Evolutionary conservation across 2,329 filamentous ascomycete species (phyloP).

Genomic region (Penicillium sp.): DNA sequence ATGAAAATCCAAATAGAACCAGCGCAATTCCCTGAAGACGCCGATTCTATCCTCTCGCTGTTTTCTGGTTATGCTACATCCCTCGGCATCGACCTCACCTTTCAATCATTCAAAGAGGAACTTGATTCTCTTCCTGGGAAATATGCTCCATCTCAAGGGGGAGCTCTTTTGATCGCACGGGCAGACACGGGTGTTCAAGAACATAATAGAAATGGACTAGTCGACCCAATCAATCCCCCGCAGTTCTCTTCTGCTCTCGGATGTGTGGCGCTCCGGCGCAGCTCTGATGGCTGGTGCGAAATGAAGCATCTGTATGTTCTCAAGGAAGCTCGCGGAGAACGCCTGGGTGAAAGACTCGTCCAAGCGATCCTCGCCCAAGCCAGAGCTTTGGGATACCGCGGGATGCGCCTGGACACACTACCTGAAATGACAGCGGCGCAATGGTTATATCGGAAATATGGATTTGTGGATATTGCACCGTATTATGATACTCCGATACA

Average conservation of each 20-base stretch:
- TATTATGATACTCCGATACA: slow-evolving; percentile 58
- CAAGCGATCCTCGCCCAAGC: slow-evolving; percentile 47
- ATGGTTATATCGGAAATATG: slow-evolving; percentile 48
- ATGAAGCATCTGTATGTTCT: slow-evolving; percentile 58
- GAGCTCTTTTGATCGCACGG: slow-evolving; percentile 50
- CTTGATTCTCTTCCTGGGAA: slow-evolving; percentile 54
- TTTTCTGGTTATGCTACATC: slow-evolving; percentile 45
- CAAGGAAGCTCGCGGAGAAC: slow-evolving; percentile 48
- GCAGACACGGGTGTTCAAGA: not conserved
- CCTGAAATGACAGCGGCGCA: slow-evolving; percentile 51
- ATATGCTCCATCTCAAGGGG: slow-evolving; percentile 47
- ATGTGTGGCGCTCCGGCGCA: slow-evolving; percentile 51
- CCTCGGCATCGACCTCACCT: slow-evolving; percentile 55
- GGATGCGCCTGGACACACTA: slow-evolving; percentile 57
- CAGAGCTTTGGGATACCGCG: slow-evolving; percentile 48
- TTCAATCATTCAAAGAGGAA: slow-evolving; percentile 56
- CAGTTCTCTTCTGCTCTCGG: slow-evolving; percentile 37
- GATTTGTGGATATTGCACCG: slow-evolving; percentile 51
- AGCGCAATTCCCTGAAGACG: slow-evolving; percentile 44
- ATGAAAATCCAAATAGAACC: slow-evolving; percentile 31
- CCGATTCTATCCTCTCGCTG: slow-evolving; percentile 41
- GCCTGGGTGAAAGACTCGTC: slow-evolving; percentile 50
- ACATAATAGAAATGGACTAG: not conserved
- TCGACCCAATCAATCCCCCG: not conserved
- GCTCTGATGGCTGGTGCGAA: slow-evolving; percentile 42